A percentile compares a stretch with the other conserved stretches of the same genome.
phyloP scores from a whole-genome alignment of 2,329 filamentous ascomycete species.

The Talaromyces verruculosus region DNA sequence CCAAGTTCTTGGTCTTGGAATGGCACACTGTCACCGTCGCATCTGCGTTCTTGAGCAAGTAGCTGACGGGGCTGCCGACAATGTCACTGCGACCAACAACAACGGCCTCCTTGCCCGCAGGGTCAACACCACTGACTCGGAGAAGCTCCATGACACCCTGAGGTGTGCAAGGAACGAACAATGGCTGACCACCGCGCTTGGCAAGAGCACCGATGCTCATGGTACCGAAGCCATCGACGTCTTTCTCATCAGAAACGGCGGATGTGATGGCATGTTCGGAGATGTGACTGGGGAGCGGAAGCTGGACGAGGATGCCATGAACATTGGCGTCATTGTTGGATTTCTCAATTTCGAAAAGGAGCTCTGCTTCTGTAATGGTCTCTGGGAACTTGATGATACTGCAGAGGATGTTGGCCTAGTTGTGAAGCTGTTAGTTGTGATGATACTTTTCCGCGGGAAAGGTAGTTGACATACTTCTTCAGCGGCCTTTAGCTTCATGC shows the following conservation, averaged over 20 bases:
- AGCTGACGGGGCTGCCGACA: slow-evolving; percentile 94
- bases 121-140: slow-evolving; percentile 75
- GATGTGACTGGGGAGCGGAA: slow-evolving; percentile 85
- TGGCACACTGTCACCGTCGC: slow-evolving; percentile 97
- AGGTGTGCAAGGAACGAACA: slow-evolving; percentile 93
- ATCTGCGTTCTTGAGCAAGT: slow-evolving; percentile 90
- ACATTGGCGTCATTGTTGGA: slow-evolving; percentile 85
- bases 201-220: slow-evolving; percentile 94
- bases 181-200: slow-evolving; percentile 85
- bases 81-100: slow-evolving; percentile 95
- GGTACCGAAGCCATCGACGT: slow-evolving; percentile 95
- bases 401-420: slow-evolving; percentile 84
- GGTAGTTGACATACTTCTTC: slow-evolving; percentile 64
- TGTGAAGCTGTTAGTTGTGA: slow-evolving; percentile 11
- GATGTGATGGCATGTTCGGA: slow-evolving; percentile 90
- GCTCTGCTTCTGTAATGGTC: slow-evolving; percentile 76
- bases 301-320: slow-evolving; percentile 90
- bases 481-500: slow-evolving; percentile 98
- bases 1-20: slow-evolving; percentile 75
- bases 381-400: slow-evolving; percentile 82
- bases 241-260: slow-evolving; percentile 87
- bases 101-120: slow-evolving; percentile 88
- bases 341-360: slow-evolving; percentile 75
- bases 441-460: slow-evolving; percentile 14
- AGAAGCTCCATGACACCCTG: slow-evolving; percentile 96